Evolutionary conservation across 2,329 filamentous ascomycete species (phyloP), one percentile per base, ranked within the genome.

Genomic region (Ophiostoma australiae): DNA sequence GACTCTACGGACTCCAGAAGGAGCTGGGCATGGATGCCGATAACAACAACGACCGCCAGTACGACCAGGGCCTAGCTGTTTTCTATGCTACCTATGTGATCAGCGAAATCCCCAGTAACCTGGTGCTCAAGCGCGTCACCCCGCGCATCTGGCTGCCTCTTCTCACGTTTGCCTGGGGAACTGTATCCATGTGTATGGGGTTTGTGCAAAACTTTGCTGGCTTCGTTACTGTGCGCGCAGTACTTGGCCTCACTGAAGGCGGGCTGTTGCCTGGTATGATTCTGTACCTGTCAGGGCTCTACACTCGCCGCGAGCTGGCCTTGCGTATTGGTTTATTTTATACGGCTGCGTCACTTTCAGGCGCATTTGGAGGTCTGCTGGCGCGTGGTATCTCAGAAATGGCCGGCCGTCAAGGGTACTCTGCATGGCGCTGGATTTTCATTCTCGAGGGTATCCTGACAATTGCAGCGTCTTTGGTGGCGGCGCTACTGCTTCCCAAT

Each of bases 301-400:
- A 90, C 75, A 85, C 82, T 23, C 81, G 87, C 27, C 81, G 83
- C 1, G 87, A 90, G 73, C 80, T 90, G 73, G 86, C 87, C 0
- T 77, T 90, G 52, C 82, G 89, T 4, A 89, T 91, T 68, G 89
- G 88, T 39, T 80, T 91, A 6, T 90, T 91, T 75, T 91, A 90
- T 76, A 90, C 87, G 0, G 87, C 88, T 1, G 87, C 88, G 0
- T 89, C 87, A 0, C 78, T 91, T 5, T 89, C 87, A 0, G 87
- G 88, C 1, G 87, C 87, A 0, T 90, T 90, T 76, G 87, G 87
- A 37, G 88, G 86, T 6, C 81, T 90, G 0, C 80, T 90, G 7
- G 88, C 88, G 8, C 82, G 87, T 11, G 88, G 87, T 0, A 79
- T 90, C 6, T 84, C 85, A 0, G 83, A 85, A n/a, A 89, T 90